phyloP scores from a whole-genome alignment of 169 alveolate genomes.

The Perkinsus chesapeaki region DNA sequence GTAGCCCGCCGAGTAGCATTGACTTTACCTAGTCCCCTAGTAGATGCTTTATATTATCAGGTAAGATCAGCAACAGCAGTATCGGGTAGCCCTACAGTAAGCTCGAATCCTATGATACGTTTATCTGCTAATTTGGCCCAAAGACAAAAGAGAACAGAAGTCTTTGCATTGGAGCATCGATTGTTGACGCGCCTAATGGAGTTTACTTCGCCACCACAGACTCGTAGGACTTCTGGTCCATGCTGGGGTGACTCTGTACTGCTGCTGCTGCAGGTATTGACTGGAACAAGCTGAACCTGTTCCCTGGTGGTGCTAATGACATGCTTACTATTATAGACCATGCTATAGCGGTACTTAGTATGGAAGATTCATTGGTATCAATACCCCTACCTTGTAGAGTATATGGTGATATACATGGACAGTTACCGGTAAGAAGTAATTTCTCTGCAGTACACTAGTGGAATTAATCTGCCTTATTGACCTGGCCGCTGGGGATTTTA shows the following conservation, averaged over 20 bases:
- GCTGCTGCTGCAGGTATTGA: background rate
- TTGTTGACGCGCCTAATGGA: background rate
- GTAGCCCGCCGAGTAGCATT: background rate
- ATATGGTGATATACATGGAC: conserved; percentile 56
- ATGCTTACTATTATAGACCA: background rate
- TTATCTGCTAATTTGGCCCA: background rate
- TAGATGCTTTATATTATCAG: too few relatives aligned
- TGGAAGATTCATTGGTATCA: background rate
- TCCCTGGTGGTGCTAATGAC: background rate
- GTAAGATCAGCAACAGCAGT: too few relatives aligned
- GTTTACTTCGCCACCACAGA: background rate
- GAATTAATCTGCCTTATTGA: too few relatives aligned
- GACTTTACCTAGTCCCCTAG: too few relatives aligned
- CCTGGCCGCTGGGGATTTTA: too few relatives aligned
- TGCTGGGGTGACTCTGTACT: background rate
- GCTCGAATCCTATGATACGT: background rate
- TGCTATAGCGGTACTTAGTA: background rate
- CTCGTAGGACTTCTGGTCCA: background rate
- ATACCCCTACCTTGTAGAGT: conserved; percentile 20
- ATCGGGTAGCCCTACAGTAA: background rate
- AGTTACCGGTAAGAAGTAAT: conserved; percentile 18
- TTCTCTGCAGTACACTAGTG: too few relatives aligned
- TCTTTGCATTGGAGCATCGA: background rate
- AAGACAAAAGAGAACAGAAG: background rate
- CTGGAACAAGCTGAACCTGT: background rate